Conservation (phyloP, 192 early-diverging fungal genomes). For the Piromyces finnis region DNA sequence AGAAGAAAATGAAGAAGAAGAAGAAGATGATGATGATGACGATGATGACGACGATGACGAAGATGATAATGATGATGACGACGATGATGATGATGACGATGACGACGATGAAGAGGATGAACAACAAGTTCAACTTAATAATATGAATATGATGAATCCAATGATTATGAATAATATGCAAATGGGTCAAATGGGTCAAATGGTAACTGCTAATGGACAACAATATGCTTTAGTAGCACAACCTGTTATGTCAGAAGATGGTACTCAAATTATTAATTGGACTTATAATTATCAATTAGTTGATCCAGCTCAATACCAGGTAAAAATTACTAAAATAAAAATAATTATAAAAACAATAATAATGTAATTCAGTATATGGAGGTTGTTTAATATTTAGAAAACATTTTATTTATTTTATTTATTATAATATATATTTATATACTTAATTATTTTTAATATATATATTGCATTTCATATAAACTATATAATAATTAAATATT, state of each 20-base stretch:
- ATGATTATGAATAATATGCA: neutral
- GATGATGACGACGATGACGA: neutral
- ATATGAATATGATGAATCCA: neutral
- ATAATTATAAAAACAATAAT: no score
- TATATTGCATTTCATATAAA: no score
- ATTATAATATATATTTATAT: no score
- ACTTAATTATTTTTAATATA: no score
- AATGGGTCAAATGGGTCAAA: neutral
- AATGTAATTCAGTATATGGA: no score
- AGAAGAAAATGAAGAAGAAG: neutral
- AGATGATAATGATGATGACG: neutral
- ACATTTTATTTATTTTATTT: no score
- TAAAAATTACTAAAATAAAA: no score
- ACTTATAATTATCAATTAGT: neutral
- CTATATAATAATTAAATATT: no score
- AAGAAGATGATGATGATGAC: neutral
- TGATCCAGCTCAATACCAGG: neutral
- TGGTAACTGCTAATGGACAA: neutral
- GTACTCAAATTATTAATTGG: neutral
- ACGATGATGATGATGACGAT: neutral
- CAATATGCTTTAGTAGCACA: neutral
- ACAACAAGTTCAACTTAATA: neutral
- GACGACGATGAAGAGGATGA: neutral
- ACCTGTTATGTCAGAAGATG: neutral
- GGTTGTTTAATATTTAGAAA: no score